Conservation (phyloP, 2,329 filamentous ascomycete species). For the Phialophora chinensis region DNA sequence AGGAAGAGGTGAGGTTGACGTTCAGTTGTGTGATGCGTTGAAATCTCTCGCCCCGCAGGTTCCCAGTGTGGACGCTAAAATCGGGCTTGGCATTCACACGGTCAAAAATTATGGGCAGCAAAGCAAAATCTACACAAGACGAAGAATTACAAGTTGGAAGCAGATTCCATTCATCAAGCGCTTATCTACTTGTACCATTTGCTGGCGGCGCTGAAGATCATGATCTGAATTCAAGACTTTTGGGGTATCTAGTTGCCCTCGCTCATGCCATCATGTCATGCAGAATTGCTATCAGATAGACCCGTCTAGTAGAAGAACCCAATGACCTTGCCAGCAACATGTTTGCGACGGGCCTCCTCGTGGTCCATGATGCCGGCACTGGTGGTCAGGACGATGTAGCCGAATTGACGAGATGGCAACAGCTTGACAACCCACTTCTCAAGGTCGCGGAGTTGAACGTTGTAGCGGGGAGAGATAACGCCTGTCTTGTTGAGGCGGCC, state of each 20-base stretch:
- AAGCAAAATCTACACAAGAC: not conserved
- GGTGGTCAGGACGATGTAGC: constrained; percentile 98
- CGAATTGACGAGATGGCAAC: constrained; percentile 99
- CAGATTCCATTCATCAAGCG: not conserved
- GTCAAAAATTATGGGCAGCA: not conserved
- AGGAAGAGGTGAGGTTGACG: constrained; percentile 22
- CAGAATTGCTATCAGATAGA: constrained; percentile 7
- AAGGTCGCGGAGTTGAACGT: constrained; percentile 94
- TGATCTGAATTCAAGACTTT: constrained; percentile 29
- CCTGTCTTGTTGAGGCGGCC: constrained; percentile 99
- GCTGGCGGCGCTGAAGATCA: not conserved
- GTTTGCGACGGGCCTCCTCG: constrained; percentile 98
- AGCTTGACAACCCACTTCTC: constrained; percentile 99
- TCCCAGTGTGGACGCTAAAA: constrained; percentile 10
- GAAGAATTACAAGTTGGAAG: not conserved
- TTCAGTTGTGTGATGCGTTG: constrained; percentile 5
- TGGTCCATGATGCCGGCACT: constrained; percentile 99
- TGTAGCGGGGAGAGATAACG: constrained; percentile 99
- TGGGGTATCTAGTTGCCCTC: constrained; percentile 33
- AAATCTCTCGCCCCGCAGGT: constrained; percentile 15
- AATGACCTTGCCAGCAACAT: constrained; percentile 98
- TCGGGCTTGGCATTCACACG: constrained; percentile 15
- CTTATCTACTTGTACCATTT: not conserved
- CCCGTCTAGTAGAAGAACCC: constrained; percentile 94
- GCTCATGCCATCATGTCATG: constrained; percentile 32